Evolutionary conservation across 441 rosid species (phyloP).

Genomic region (Kokia cookei): DNA sequence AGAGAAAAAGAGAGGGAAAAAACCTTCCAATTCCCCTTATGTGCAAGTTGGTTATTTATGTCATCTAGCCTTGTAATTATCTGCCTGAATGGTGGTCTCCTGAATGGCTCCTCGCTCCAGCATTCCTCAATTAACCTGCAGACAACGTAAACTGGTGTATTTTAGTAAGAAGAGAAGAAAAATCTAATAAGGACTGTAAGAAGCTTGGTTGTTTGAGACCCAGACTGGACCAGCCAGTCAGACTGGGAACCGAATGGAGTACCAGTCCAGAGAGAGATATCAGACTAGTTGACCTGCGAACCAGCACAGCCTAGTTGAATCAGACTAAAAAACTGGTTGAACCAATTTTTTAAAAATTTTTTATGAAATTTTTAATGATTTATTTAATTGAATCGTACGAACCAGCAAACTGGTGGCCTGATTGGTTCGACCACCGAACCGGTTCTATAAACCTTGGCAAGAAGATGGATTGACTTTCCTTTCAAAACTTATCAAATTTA

Average conservation of each 20-base stretch:
- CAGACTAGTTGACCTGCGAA: too few relatives aligned
- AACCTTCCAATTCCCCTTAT: constrained; percentile 46
- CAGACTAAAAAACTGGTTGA: too few relatives aligned
- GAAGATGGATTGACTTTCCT: neutral
- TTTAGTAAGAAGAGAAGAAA: neutral
- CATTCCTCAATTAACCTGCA: constrained; percentile 62
- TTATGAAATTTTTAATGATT: too few relatives aligned
- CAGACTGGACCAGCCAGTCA: too few relatives aligned
- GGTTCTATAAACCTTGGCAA: too few relatives aligned
- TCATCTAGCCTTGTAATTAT: constrained; percentile 49
- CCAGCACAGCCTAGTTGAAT: too few relatives aligned
- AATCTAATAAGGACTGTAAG: neutral
- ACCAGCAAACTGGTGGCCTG: too few relatives aligned
- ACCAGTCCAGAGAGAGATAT: too few relatives aligned
- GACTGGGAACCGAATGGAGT: too few relatives aligned
- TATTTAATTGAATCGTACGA: too few relatives aligned
- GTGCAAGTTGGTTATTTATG: constrained; percentile 35
- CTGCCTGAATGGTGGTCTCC: constrained; percentile 62
- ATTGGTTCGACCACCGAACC: too few relatives aligned
- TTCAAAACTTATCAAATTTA: neutral
- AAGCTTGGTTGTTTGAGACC: neutral
- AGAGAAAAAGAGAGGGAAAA: constrained; percentile 6
- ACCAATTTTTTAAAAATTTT: too few relatives aligned
- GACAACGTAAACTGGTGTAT: neutral
- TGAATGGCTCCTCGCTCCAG: constrained; percentile 57